Percentiles rank a stretch among this genome's conserved stretches.
phyloP scores from a whole-genome alignment of 345 rosid species.

The Streptanthus diversifolius region DNA sequence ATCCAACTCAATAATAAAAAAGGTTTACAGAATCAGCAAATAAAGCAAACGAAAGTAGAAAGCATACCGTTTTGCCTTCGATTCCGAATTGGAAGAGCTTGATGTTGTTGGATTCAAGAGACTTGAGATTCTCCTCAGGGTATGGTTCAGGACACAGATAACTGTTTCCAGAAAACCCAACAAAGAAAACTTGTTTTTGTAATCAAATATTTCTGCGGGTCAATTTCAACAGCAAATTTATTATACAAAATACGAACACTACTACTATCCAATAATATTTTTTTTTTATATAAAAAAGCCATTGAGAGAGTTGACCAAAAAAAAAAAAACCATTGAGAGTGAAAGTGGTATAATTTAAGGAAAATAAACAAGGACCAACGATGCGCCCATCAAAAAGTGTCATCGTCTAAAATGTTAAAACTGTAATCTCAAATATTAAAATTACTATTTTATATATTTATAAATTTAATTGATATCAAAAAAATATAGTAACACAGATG shows the following conservation, averaged over 20 bases:
- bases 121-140: constrained; percentile 63
- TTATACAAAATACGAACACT: neutral
- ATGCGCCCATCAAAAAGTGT: neutral
- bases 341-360: neutral
- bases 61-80: constrained; percentile 68
- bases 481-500: no score
- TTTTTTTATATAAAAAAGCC: neutral
- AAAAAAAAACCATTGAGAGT: neutral
- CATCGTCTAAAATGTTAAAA: no score
- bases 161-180: constrained; percentile 40
- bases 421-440: no score
- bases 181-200: constrained; percentile 4
- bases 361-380: constrained; percentile 8
- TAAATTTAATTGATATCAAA: no score
- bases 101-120: constrained; percentile 51
- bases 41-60: neutral
- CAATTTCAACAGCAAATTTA: neutral
- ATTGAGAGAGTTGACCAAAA: no score
- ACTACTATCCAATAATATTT: neutral
- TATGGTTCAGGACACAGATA: constrained; percentile 81
- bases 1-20: neutral
- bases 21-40: no score
- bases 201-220: constrained; percentile 14
- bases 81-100: constrained; percentile 74
- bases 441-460: no score